These are phyloP conservation scores for Xylaria sp. DNA, from an alignment of 2,329 filamentous ascomycete species.

Conservation along the genomic window DNA sequence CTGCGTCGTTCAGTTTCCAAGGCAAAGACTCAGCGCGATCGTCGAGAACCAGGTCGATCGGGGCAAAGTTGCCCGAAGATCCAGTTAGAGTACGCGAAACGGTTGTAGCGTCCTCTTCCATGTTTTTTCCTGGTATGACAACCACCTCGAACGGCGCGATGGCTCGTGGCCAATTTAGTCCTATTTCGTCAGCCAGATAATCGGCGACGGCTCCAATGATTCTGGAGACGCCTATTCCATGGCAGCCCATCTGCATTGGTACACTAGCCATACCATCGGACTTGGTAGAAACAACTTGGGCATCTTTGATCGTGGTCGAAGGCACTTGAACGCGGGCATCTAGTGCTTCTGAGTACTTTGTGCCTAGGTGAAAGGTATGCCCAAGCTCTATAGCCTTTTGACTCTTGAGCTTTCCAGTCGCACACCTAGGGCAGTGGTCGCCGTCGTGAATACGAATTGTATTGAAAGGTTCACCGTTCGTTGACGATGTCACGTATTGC, in stretches of 20 bases:
- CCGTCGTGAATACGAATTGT: constrained; percentile 73
- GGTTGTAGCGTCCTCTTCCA: constrained; percentile 59
- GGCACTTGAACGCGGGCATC: constrained; percentile 67
- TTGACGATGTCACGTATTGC: constrained; percentile 36
- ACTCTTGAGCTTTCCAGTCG: constrained; percentile 68
- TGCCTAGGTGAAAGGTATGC: constrained; percentile 94
- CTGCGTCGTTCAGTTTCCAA: constrained; percentile 92
- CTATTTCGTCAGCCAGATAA: constrained; percentile 73
- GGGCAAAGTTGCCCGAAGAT: constrained; percentile 6
- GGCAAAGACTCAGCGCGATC: constrained; percentile 74
- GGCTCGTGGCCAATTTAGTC: constrained; percentile 85
- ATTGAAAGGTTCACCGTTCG: constrained; percentile 59
- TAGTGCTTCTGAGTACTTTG: constrained; percentile 83
- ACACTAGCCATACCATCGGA: constrained; percentile 50
- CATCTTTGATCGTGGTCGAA: constrained; percentile 37
- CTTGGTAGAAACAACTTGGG: constrained; percentile 34
- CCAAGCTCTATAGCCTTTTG: constrained; percentile 87
- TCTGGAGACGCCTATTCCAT: constrained; percentile 92
- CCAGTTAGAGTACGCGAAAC: constrained; percentile 70
- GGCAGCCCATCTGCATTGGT: constrained; percentile 91
- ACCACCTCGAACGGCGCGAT: constrained; percentile 87
- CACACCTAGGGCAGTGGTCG: constrained; percentile 78
- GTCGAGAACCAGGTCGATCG: constrained; percentile 76
- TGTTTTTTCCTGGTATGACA: constrained; percentile 65
- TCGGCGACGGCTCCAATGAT: constrained; percentile 89